These are phyloP conservation scores for Blastosporella zonata DNA, from an alignment of 1,284 basidiomycete genomes.

Conservation along the genomic window DNA sequence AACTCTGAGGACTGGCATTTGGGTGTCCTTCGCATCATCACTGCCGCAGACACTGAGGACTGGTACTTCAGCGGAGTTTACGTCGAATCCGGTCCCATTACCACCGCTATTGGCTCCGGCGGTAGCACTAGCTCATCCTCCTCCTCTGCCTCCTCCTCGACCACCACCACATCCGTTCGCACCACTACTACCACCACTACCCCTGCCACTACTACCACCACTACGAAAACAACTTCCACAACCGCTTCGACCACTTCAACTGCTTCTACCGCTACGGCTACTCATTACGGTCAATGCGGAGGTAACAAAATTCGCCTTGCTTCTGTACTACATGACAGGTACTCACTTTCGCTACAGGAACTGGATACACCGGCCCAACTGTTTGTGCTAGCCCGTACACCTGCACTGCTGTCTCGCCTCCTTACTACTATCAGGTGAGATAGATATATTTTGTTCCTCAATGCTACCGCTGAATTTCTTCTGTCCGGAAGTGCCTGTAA, in stretches of 20 bases:
- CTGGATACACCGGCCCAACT: conserved; percentile 47
- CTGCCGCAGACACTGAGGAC: conserved; percentile 46
- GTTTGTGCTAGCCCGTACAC: conserved; percentile 39
- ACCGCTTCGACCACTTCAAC: conserved; percentile 31
- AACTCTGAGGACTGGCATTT: conserved; percentile 66
- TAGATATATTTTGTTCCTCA: neutral
- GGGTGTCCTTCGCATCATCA: conserved; percentile 56
- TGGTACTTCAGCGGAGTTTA: conserved; percentile 63
- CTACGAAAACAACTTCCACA: too few species aligned
- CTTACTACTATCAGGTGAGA: conserved; percentile 52
- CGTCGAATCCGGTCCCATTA: conserved; percentile 55
- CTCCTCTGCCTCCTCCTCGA: conserved; percentile 20
- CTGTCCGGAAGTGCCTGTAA: conserved; percentile 23
- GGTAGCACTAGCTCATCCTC: neutral
- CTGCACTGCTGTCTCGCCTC: conserved; percentile 47
- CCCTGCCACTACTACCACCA: conserved; percentile 26
- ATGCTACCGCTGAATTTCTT: neutral
- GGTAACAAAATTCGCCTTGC: conserved; percentile 27
- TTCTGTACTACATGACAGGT: neutral
- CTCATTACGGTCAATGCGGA: conserved; percentile 54
- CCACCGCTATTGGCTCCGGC: conserved; percentile 45
- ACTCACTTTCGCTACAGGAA: conserved; percentile 27
- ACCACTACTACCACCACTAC: conserved; percentile 18
- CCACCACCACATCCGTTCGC: conserved; percentile 14
- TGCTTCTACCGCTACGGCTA: conserved; percentile 39